A percentile compares a stretch with the other conserved stretches of the same genome.
Conservation (phyloP, 2,329 filamentous ascomycete species). For the Xylariaceae sp. region DNA sequence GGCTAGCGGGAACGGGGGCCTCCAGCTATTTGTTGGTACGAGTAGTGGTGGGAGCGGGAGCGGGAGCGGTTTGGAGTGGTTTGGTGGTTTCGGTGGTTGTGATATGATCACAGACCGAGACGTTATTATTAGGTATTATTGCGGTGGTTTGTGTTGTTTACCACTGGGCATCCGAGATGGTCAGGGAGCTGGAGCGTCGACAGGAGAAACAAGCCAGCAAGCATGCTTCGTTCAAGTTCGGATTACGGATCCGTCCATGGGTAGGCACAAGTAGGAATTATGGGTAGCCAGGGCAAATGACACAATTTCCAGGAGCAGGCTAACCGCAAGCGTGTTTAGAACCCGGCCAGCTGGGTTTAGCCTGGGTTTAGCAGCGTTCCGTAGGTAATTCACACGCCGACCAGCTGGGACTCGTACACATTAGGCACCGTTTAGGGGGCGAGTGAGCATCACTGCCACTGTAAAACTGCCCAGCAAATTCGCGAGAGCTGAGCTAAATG, state of each 20-base stretch:
- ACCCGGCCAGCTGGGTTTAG: neutral
- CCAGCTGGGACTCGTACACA: neutral
- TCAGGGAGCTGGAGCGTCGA: constrained; percentile 3
- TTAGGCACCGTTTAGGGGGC: neutral
- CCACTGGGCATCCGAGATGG: constrained; percentile 5
- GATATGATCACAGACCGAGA: neutral
- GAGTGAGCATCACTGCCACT: neutral
- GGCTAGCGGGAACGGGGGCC: neutral
- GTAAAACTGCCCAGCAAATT: too few species aligned
- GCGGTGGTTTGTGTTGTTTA: neutral
- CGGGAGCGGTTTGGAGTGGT: neutral
- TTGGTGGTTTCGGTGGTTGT: neutral
- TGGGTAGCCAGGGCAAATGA: neutral
- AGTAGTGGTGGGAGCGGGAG: constrained; percentile 1
- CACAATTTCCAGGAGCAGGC: neutral
- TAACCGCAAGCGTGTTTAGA: neutral
- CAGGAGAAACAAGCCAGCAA: constrained; percentile 7
- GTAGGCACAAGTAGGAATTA: neutral
- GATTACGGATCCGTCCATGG: neutral
- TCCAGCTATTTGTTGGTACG: neutral
- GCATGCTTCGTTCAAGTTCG: too few species aligned
- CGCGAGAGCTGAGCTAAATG: too few species aligned
- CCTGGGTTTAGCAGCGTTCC: neutral
- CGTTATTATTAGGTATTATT: neutral
- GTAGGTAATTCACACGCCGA: neutral